Evolutionary conservation across 768 basidiomycete genomes (phyloP).

Genomic region (Lentinus brumalis): DNA sequence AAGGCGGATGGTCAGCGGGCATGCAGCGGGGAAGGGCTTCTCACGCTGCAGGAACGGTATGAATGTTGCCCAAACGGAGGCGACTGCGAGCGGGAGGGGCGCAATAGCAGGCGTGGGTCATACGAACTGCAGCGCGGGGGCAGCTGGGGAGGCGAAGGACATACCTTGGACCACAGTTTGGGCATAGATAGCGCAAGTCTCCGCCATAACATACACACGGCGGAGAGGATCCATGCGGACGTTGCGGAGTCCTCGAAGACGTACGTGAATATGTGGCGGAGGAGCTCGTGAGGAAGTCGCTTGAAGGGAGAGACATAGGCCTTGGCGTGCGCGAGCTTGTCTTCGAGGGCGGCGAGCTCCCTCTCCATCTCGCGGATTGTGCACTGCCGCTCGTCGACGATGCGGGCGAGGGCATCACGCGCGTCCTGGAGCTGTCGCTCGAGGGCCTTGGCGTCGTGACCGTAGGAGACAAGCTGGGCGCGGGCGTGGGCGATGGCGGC

Average conservation of each 20-base stretch:
- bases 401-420: constrained; percentile 57
- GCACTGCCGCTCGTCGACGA: constrained; percentile 55
- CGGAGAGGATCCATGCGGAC: constrained; percentile 73
- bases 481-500: constrained; percentile 56
- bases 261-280: constrained; percentile 70
- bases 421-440: constrained; percentile 51
- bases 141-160: constrained; percentile 4
- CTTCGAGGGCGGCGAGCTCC: constrained; percentile 51
- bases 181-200: constrained; percentile 66
- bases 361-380: constrained; percentile 56
- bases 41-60: constrained; percentile 5
- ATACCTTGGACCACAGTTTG: constrained; percentile 74
- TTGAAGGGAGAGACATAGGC: constrained; percentile 76
- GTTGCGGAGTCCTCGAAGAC: constrained; percentile 72
- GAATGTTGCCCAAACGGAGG: constrained; percentile 7
- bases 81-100: not conserved
- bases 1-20: constrained; percentile 15
- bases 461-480: constrained; percentile 39
- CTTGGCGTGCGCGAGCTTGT: constrained; percentile 48
- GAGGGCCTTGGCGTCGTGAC: constrained; percentile 35
- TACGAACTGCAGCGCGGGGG: not conserved
- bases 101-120: constrained; percentile 1
- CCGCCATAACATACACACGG: constrained; percentile 71
- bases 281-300: constrained; percentile 70
- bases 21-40: not conserved